These are phyloP conservation scores for Fusarium sp. DNA, from an alignment of 2,329 filamentous ascomycete species.

Conservation along the genomic window DNA sequence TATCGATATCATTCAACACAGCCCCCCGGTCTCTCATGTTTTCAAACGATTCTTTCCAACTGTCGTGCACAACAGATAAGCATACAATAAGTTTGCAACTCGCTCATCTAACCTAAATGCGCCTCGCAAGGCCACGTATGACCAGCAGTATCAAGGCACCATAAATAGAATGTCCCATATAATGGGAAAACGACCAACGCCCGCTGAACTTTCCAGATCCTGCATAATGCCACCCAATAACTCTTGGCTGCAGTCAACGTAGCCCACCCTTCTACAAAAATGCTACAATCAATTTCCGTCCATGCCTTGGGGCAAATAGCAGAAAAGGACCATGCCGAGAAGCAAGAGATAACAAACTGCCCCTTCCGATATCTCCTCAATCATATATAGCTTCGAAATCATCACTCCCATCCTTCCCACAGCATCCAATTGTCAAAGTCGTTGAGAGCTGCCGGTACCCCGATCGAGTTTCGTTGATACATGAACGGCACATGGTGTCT, in stretches of 20 bases:
- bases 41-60: neutral
- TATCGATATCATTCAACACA: constrained; percentile 11
- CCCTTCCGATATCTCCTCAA: neutral
- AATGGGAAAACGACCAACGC: constrained; percentile 35
- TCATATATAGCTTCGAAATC: neutral
- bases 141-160: constrained; percentile 19
- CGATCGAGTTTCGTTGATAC: constrained; percentile 47
- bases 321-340: constrained; percentile 7
- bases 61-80: constrained; percentile 20
- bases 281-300: constrained; percentile 1
- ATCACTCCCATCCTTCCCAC: constrained; percentile 55
- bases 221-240: constrained; percentile 17
- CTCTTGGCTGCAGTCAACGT: constrained; percentile 14
- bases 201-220: constrained; percentile 33
- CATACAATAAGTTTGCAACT: constrained; percentile 16
- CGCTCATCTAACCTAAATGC: constrained; percentile 31
- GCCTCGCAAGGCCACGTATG: constrained; percentile 22
- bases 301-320: constrained; percentile 18
- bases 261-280: constrained; percentile 36
- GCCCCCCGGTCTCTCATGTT: neutral
- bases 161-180: constrained; percentile 16
- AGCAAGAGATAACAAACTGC: neutral
- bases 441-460: constrained; percentile 43
- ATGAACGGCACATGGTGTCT: constrained; percentile 46
- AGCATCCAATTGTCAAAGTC: constrained; percentile 53